These are phyloP conservation scores for Pezicula neosporulosa DNA, from an alignment of 2,329 filamentous ascomycete species.

Conservation along the genomic window DNA sequence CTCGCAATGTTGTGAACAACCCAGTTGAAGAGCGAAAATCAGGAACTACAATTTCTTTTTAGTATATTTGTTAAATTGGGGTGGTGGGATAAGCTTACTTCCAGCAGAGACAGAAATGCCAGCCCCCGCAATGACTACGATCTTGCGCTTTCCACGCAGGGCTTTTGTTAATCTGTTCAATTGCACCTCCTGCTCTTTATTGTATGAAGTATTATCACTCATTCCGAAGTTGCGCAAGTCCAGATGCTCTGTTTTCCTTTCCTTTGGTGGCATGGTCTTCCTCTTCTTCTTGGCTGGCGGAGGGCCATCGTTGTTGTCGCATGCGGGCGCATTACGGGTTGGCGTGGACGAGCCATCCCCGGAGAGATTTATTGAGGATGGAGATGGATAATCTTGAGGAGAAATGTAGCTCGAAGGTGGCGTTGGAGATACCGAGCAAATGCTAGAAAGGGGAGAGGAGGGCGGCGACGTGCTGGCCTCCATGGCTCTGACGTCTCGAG, in stretches of 20 bases:
- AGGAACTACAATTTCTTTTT: conserved; percentile 56
- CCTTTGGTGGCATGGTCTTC: conserved; percentile 58
- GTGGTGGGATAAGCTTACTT: conserved; percentile 52
- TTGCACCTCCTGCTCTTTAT: conserved; percentile 53
- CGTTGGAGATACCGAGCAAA: conserved; percentile 32
- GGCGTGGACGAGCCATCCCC: conserved; percentile 16
- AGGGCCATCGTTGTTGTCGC: conserved; percentile 47
- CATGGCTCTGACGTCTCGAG: background rate
- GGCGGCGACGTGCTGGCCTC: conserved; percentile 6
- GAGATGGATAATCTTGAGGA: conserved; percentile 26
- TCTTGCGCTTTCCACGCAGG: conserved; percentile 87
- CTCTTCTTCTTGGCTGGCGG: conserved; percentile 76
- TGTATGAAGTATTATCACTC: conserved; percentile 40
- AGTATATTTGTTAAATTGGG: conserved; percentile 7
- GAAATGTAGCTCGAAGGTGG: conserved; percentile 8
- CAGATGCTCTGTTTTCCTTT: conserved; percentile 78
- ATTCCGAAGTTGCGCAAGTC: conserved; percentile 58
- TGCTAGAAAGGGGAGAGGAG: conserved; percentile 30
- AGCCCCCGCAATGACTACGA: conserved; percentile 93
- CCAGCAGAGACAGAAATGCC: conserved; percentile 96
- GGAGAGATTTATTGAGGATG: conserved; percentile 22
- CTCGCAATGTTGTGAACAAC: conserved; percentile 80
- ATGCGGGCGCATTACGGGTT: conserved; percentile 14
- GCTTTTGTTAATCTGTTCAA: conserved; percentile 70
- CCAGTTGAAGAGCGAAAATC: conserved; percentile 93